Conservation (phyloP, 148 eudicot species). For the Vaccinium vitisidaea region DNA sequence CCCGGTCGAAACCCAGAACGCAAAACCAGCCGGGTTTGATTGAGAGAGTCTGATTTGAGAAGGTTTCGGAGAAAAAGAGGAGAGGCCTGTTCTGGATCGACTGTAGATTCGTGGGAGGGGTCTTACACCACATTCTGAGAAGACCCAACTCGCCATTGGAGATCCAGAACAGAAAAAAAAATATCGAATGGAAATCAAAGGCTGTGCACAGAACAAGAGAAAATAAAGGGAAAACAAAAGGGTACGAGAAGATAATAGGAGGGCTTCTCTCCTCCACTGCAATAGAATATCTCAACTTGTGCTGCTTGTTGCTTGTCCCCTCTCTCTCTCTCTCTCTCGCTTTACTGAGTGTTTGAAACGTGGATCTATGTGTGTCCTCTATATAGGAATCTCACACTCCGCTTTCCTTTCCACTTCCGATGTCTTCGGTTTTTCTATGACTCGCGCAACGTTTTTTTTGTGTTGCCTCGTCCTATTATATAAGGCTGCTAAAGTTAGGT, state of each 20-base stretch:
- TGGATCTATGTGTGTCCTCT: not conserved
- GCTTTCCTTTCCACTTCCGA: not conserved
- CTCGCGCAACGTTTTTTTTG: not conserved
- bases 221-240: not conserved
- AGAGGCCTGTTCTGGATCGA: conserved; percentile 40
- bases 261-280: conserved; percentile 31
- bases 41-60: conserved; percentile 27
- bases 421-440: not conserved
- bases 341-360: not conserved
- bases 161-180: conserved; percentile 8
- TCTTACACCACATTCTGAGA: conserved; percentile 76
- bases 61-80: conserved; percentile 23
- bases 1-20: conserved; percentile 19
- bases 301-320: not conserved
- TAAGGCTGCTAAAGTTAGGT: not conserved
- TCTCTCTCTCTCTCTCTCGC: not conserved
- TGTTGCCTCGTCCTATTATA: not conserved
- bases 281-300: not conserved
- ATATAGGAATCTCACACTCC: not conserved
- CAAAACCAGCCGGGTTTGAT: conserved; percentile 26
- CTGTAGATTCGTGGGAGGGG: conserved; percentile 54
- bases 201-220: no score
- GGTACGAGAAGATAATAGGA: conserved; percentile 24
- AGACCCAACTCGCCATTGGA: conserved; percentile 73
- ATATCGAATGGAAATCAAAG: not conserved